Conservation (phyloP, 2,329 filamentous ascomycete species). For the Colletotrichum simmondsii region DNA sequence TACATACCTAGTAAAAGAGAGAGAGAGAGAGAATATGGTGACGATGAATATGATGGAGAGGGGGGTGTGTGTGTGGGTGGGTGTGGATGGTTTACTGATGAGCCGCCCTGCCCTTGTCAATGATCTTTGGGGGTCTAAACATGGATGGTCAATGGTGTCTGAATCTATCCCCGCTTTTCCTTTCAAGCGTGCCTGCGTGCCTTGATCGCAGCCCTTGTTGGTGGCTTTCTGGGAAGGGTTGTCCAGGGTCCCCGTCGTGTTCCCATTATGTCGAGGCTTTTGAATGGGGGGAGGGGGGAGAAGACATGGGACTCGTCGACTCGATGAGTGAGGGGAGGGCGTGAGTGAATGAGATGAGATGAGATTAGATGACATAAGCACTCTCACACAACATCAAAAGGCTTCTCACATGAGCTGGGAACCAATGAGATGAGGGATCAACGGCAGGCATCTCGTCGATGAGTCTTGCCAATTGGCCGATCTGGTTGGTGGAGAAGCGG, state of each 20-base stretch:
- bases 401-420: constrained; percentile 8
- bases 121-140: constrained; percentile 6
- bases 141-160: constrained; percentile 8
- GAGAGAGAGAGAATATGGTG: neutral
- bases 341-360: constrained; percentile 1
- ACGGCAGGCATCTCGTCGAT: constrained; percentile 27
- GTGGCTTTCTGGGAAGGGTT: neutral
- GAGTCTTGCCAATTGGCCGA: neutral
- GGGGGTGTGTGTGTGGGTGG: neutral
- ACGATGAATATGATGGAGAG: neutral
- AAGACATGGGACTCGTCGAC: too few relatives aligned
- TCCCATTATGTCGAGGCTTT: neutral
- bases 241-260: neutral
- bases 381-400: neutral
- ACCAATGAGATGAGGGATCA: constrained; percentile 25
- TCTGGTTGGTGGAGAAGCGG: neutral
- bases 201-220: constrained; percentile 12
- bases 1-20: neutral
- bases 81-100: neutral
- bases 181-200: constrained; percentile 11
- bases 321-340: too few relatives aligned
- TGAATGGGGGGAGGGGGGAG: neutral
- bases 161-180: constrained; percentile 26
- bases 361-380: constrained; percentile 7
- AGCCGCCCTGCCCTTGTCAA: constrained; percentile 6